A percentile compares a stretch with the other conserved stretches of the same genome.
phyloP scores from a whole-genome alignment of 2,329 filamentous ascomycete species.

The Clonostachys sp. region DNA sequence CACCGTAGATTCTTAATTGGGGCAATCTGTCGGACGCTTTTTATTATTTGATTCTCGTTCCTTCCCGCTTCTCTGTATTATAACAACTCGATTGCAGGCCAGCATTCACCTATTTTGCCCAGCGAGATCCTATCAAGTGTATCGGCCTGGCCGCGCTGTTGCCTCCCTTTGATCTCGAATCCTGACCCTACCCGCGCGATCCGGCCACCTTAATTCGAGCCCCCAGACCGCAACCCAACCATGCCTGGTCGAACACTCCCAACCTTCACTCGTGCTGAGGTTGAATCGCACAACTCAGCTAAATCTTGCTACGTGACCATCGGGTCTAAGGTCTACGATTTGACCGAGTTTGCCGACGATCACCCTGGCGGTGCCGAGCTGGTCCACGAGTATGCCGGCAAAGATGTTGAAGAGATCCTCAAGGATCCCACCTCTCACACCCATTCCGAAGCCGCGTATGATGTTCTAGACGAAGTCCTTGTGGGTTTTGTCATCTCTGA shows the following conservation, averaged over 20 bases:
- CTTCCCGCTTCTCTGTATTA: no score
- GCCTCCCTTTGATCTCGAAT: no score
- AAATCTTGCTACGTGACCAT: conserved; percentile 93
- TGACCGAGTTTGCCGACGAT: conserved; percentile 84
- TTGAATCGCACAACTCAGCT: conserved; percentile 72
- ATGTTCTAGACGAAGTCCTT: conserved; percentile 82
- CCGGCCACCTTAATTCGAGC: no score
- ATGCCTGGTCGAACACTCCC: conserved; percentile 84
- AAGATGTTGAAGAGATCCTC: conserved; percentile 79
- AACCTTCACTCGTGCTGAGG: conserved; percentile 74
- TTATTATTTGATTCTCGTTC: no score
- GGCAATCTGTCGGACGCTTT: no score
- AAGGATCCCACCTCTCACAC: conserved; percentile 77
- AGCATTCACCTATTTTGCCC: no score
- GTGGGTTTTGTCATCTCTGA: conserved; percentile 73
- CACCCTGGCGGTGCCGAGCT: conserved; percentile 89
- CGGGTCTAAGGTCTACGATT: conserved; percentile 87
- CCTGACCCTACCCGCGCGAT: no score
- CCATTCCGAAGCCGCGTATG: conserved; percentile 92
- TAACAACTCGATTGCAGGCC: no score
- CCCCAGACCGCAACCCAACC: conserved; percentile 2
- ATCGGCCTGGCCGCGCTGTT: no score
- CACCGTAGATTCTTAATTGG: neutral
- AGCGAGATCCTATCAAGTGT: no score
- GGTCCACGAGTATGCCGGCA: conserved; percentile 84